phyloP scores from a whole-genome alignment of 306 rosid genomes.

The Cyclanthera cordifolia region DNA sequence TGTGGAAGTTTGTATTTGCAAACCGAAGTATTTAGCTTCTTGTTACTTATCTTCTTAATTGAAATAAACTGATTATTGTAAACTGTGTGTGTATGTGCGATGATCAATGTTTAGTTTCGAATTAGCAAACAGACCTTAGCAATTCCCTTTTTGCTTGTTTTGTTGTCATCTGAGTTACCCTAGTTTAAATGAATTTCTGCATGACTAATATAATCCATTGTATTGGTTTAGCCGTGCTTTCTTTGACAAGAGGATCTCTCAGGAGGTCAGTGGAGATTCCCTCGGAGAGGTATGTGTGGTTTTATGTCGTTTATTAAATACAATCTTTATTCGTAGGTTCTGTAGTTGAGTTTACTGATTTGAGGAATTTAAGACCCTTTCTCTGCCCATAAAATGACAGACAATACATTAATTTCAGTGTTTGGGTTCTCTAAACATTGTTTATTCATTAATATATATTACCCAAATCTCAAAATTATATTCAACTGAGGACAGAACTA shows the following conservation, averaged over 20 bases:
- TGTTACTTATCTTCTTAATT: background rate
- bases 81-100: no score
- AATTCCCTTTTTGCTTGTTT: background rate
- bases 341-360: background rate
- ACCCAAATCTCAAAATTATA: background rate
- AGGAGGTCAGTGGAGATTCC: slow-evolving; percentile 52
- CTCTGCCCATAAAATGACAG: slow-evolving; percentile 5
- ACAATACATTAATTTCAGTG: slow-evolving; percentile 3
- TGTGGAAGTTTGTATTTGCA: no score
- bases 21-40: background rate
- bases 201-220: background rate
- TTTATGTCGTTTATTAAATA: background rate
- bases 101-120: no score
- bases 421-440: background rate
- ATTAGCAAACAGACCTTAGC: no score
- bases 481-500: background rate
- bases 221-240: slow-evolving; percentile 34
- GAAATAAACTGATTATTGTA: no score
- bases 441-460: background rate
- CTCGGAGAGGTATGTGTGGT: slow-evolving; percentile 34
- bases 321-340: background rate
- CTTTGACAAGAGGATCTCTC: slow-evolving; percentile 50
- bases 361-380: background rate
- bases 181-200: no score
- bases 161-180: background rate